Percentiles rank a stretch among this genome's conserved stretches.
These are phyloP conservation scores for Brassica napus DNA, from an alignment of 345 rosid genomes.

Conservation along the genomic window DNA sequence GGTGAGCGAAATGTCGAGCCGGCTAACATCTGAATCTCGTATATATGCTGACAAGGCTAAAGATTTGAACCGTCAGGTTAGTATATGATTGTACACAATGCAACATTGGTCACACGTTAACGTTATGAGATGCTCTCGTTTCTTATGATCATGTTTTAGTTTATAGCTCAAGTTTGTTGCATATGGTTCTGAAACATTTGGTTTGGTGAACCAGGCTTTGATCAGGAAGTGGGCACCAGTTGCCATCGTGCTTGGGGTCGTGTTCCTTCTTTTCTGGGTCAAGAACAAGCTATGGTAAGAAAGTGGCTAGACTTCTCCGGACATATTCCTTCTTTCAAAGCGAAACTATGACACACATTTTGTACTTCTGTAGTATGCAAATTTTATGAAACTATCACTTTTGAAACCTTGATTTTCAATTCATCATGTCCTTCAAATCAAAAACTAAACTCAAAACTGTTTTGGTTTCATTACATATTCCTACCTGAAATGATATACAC, in stretches of 20 bases:
- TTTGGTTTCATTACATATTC: not conserved
- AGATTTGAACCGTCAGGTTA: constrained; percentile 86
- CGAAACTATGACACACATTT: constrained; percentile 37
- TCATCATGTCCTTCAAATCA: constrained; percentile 5
- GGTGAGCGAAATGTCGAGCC: constrained; percentile 98
- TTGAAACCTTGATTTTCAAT: constrained; percentile 16
- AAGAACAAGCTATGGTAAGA: constrained; percentile 79
- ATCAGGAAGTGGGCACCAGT: constrained; percentile 98
- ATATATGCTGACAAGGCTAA: constrained; percentile 95
- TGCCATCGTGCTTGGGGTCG: constrained; percentile 87
- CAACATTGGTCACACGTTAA: not conserved
- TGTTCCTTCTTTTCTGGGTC: constrained; percentile 93
- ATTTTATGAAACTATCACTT: constrained; percentile 21
- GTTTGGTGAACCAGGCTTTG: constrained; percentile 60
- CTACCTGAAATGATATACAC: not conserved
- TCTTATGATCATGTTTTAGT: not conserved
- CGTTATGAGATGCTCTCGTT: constrained; percentile 1
- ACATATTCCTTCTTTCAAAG: not conserved
- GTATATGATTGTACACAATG: constrained; percentile 18
- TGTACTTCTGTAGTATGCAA: constrained; percentile 40
- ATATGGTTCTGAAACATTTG: constrained; percentile 13
- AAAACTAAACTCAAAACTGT: not conserved
- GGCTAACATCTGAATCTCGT: constrained; percentile 93
- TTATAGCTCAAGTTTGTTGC: not conserved
- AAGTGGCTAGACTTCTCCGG: not conserved